Evolutionary conservation across 164 flowering plant species (phyloP).

Genomic region (Platanus orientalis): DNA sequence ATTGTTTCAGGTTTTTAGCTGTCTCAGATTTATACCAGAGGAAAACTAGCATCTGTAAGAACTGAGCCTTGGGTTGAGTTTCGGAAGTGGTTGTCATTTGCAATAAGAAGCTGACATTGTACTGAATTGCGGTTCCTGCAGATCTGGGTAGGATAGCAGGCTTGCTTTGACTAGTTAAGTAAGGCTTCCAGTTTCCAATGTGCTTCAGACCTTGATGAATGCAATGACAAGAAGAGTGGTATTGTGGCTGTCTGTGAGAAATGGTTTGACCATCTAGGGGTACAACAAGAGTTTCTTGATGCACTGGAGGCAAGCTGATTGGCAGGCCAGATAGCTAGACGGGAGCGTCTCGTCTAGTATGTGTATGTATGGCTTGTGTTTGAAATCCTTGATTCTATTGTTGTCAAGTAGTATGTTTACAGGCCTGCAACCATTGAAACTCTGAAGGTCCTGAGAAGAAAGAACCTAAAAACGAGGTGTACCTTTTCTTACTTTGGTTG

Average conservation of each 20-base stretch:
- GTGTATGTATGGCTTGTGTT: constrained; percentile 12
- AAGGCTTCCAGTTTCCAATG: constrained; percentile 14
- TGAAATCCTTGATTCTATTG: constrained; percentile 5
- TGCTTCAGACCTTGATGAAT: constrained; percentile 2
- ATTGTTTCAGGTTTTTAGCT: constrained; percentile 7
- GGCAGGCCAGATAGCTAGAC: constrained; percentile 16
- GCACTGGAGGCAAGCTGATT: constrained; percentile 19
- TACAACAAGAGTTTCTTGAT: constrained; percentile 19
- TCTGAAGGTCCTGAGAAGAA: constrained; percentile 15
- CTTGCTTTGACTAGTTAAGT: constrained; percentile 11
- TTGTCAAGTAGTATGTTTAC: constrained; percentile 19
- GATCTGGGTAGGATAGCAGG: constrained; percentile 9
- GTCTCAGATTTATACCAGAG: constrained; percentile 21
- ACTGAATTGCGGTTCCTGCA: constrained; percentile 18
- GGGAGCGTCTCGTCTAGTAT: constrained; percentile 16
- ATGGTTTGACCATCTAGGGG: constrained; percentile 11
- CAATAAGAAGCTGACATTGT: constrained; percentile 14
- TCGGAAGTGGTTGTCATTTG: constrained; percentile 6
- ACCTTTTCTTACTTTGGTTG: constrained; percentile 19
- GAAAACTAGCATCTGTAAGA: constrained; percentile 13
- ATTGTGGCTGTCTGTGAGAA: constrained; percentile 17
- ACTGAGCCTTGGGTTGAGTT: constrained; percentile 4
- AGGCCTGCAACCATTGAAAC: constrained; percentile 20
- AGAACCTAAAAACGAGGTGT: background rate
- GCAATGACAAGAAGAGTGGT: constrained; percentile 17